Evolutionary conservation across 768 basidiomycete species (phyloP).

Genomic region (Kwoniella mangroviensis): DNA sequence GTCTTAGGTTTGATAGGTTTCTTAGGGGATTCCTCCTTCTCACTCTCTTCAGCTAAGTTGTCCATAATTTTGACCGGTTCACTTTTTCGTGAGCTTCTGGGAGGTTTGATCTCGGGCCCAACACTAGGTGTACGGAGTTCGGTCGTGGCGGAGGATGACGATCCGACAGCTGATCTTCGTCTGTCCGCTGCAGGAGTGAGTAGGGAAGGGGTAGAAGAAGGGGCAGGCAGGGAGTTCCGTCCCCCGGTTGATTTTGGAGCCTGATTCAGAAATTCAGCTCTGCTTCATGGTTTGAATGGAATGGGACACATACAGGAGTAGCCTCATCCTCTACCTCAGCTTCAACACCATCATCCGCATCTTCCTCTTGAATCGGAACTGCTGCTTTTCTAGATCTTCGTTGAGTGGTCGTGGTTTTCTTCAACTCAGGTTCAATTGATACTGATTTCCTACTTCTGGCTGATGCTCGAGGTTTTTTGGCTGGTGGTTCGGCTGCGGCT

Average conservation of each 20-base stretch:
- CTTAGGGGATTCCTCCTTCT: conserved; percentile 29
- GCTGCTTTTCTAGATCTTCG: conserved; percentile 11
- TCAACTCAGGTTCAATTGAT: conserved; percentile 20
- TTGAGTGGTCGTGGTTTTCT: conserved; percentile 19
- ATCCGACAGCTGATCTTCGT: conserved; percentile 14
- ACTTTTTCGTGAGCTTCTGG: conserved; percentile 21
- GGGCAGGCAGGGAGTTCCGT: conserved; percentile 25
- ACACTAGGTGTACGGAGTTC: conserved; percentile 24
- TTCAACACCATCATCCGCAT: conserved; percentile 23
- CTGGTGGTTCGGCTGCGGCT: conserved; percentile 8
- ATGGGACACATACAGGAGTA: conserved; percentile 19
- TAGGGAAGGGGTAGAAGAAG: conserved; percentile 19
- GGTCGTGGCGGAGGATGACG: conserved; percentile 17
- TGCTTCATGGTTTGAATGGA: neutral
- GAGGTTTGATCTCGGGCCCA: conserved; percentile 8
- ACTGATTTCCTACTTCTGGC: conserved; percentile 13
- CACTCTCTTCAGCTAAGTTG: conserved; percentile 33
- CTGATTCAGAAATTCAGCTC: conserved; percentile 1
- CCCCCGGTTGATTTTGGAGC: conserved; percentile 28
- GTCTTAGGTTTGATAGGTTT: conserved; percentile 33
- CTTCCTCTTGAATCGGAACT: conserved; percentile 3
- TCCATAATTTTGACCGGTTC: conserved; percentile 23
- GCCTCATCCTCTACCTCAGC: conserved; percentile 27
- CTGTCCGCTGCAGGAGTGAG: conserved; percentile 4
- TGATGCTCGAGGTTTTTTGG: conserved; percentile 19